Evolutionary conservation across 352 stramenopile genomes (phyloP).

Genomic region (Achlya hypogyna): DNA sequence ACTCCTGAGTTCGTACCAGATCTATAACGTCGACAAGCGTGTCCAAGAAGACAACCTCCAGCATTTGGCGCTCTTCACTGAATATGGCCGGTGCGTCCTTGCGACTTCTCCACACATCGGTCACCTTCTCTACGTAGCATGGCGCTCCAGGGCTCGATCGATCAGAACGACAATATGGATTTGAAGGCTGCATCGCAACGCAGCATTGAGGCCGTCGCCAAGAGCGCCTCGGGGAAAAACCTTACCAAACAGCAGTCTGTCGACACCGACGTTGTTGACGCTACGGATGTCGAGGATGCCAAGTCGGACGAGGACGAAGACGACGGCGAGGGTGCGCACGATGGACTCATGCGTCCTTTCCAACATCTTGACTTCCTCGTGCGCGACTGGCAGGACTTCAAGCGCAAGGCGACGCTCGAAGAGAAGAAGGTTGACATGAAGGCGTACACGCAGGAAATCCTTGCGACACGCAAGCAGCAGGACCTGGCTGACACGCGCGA

Average conservation of each 20-base stretch:
- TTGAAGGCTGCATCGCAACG: conserved; percentile 17
- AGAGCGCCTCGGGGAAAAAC: background rate
- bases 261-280: conserved; percentile 1
- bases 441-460: conserved; percentile 89
- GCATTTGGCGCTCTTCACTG: conserved; percentile 98
- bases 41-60: conserved; percentile 99
- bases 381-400: conserved; percentile 98
- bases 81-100: conserved; percentile 91
- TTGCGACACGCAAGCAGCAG: conserved; percentile 88
- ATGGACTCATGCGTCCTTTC: conserved; percentile 80
- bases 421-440: conserved; percentile 91
- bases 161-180: conserved; percentile 9
- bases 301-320: conserved; percentile 24
- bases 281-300: conserved; percentile 18
- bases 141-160: conserved; percentile 31
- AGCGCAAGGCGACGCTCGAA: conserved; percentile 77
- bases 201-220: conserved; percentile 7
- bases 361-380: conserved; percentile 98
- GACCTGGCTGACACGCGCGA: conserved; percentile 91
- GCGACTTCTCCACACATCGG: conserved; percentile 4
- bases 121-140: conserved; percentile 32
- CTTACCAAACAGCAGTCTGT: background rate
- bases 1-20: conserved; percentile 94
- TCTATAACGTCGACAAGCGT: conserved; percentile 99
- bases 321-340: conserved; percentile 23